These are phyloP conservation scores for Boletus rubroflammeus DNA, from an alignment of 768 basidiomycete species.

Conservation along the genomic window DNA sequence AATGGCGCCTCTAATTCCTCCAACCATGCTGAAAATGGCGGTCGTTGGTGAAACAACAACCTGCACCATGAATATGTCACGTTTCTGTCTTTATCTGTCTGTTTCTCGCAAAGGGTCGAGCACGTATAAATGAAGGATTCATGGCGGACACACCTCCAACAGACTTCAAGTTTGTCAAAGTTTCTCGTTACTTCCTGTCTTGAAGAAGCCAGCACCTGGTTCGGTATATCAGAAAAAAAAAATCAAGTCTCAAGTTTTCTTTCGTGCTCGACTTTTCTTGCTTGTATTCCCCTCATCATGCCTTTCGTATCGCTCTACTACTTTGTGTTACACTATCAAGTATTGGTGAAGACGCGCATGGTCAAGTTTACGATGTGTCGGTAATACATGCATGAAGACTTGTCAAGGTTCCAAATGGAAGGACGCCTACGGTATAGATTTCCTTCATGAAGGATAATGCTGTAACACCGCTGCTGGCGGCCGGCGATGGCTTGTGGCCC, in stretches of 20 bases:
- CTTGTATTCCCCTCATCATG: constrained; percentile 35
- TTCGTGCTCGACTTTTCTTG: constrained; percentile 53
- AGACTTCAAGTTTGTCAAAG: constrained; percentile 47
- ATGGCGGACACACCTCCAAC: constrained; percentile 37
- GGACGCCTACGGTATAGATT: constrained; percentile 8
- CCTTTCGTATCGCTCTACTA: constrained; percentile 45
- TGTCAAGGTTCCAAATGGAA: constrained; percentile 22
- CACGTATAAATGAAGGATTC: constrained; percentile 41
- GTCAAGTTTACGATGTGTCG: constrained; percentile 37
- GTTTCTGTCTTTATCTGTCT: constrained; percentile 28
- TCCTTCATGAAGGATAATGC: constrained; percentile 16
- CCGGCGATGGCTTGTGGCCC: constrained; percentile 7
- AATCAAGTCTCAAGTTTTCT: constrained; percentile 68
- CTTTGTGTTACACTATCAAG: constrained; percentile 44
- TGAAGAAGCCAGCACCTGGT: constrained; percentile 46
- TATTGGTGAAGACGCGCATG: constrained; percentile 36
- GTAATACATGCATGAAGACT: constrained; percentile 36
- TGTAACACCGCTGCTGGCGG: background rate
- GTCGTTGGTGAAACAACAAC: constrained; percentile 57
- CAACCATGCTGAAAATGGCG: constrained; percentile 40
- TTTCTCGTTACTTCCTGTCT: constrained; percentile 47
- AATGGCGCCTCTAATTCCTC: constrained; percentile 34
- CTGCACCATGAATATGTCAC: constrained; percentile 18
- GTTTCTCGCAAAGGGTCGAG: constrained; percentile 40
- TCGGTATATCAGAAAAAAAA: constrained; percentile 54